These are phyloP conservation scores for Curvularia lunata DNA, from an alignment of 2,329 filamentous ascomycete species.

Conservation along the genomic window DNA sequence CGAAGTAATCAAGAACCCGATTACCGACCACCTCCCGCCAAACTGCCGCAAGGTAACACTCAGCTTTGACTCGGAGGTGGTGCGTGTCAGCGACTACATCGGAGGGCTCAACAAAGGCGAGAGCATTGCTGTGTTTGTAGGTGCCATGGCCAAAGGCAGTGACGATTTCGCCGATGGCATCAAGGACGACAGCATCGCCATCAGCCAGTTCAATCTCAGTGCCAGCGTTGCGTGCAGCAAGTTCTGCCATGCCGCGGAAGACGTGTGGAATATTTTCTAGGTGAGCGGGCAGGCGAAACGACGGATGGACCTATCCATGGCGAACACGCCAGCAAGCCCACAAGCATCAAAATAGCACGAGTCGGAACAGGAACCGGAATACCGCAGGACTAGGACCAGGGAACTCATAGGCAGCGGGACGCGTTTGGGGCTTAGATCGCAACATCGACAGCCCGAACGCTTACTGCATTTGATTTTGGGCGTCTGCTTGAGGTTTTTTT, in stretches of 20 bases:
- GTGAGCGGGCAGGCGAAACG: slow-evolving; percentile 7
- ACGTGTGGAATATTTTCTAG: slow-evolving; percentile 93
- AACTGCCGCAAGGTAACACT: slow-evolving; percentile 98
- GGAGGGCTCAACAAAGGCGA: slow-evolving; percentile 78
- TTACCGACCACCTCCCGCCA: slow-evolving; percentile 93
- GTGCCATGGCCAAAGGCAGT: slow-evolving; percentile 96
- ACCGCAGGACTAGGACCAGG: slow-evolving; percentile 25
- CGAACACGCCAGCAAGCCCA: slow-evolving; percentile 35
- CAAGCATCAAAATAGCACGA: slow-evolving; percentile 28
- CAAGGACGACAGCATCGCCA: slow-evolving; percentile 96
- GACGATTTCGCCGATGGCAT: slow-evolving; percentile 94
- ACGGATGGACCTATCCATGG: slow-evolving; percentile 30
- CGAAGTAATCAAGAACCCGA: slow-evolving; percentile 96
- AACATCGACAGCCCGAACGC: slow-evolving; percentile 69
- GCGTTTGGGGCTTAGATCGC: slow-evolving; percentile 63
- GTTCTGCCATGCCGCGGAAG: slow-evolving; percentile 97
- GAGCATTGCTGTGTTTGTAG: slow-evolving; percentile 97
- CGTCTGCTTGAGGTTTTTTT: slow-evolving; percentile 77
- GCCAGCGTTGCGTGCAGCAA: slow-evolving; percentile 99
- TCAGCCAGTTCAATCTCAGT: slow-evolving; percentile 97
- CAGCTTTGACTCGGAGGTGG: slow-evolving; percentile 88
- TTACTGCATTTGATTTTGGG: slow-evolving; percentile 61
- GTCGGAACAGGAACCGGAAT: slow-evolving; percentile 24
- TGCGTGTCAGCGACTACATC: slow-evolving; percentile 88
- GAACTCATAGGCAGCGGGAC: slow-evolving; percentile 39